phyloP scores from a whole-genome alignment of 2,329 filamentous ascomycete species.

The Onygena corvina region DNA sequence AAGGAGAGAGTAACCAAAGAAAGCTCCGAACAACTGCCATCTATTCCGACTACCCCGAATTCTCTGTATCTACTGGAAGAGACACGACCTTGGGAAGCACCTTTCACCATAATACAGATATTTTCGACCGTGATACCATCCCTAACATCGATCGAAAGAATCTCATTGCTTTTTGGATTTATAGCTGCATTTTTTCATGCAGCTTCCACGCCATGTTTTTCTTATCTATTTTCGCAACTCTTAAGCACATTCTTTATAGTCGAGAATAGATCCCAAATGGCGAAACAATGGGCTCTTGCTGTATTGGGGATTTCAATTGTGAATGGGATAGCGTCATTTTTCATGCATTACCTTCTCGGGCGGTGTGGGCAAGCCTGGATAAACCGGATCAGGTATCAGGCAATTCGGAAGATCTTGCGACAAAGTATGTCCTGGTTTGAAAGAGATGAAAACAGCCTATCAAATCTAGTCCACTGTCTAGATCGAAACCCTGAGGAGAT shows the following conservation, averaged over 20 bases:
- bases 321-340: conserved; percentile 55
- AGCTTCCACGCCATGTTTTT: conserved; percentile 59
- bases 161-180: conserved; percentile 49
- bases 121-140: conserved; percentile 59
- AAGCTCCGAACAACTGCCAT: background rate
- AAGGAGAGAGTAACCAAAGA: background rate
- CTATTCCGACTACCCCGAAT: background rate
- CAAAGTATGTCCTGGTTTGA: conserved; percentile 76
- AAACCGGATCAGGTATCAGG: conserved; percentile 54
- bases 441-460: conserved; percentile 50
- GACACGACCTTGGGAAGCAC: background rate
- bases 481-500: conserved; percentile 80
- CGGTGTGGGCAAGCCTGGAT: conserved; percentile 64
- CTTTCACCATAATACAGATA: conserved; percentile 41
- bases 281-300: conserved; percentile 55
- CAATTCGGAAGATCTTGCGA: conserved; percentile 56
- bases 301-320: conserved; percentile 56
- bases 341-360: conserved; percentile 61
- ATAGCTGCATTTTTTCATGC: conserved; percentile 53
- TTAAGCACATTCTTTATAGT: conserved; percentile 55
- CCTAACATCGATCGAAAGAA: conserved; percentile 41
- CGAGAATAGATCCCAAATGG: conserved; percentile 37
- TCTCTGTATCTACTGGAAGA: background rate
- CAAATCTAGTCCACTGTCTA: conserved; percentile 56
- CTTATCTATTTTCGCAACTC: conserved; percentile 61